A percentile compares a stretch with the other conserved stretches of the same genome.
These are phyloP conservation scores for Yamadazyma taylorii DNA, from an alignment of 1,139 yeast species.

Conservation along the genomic window DNA sequence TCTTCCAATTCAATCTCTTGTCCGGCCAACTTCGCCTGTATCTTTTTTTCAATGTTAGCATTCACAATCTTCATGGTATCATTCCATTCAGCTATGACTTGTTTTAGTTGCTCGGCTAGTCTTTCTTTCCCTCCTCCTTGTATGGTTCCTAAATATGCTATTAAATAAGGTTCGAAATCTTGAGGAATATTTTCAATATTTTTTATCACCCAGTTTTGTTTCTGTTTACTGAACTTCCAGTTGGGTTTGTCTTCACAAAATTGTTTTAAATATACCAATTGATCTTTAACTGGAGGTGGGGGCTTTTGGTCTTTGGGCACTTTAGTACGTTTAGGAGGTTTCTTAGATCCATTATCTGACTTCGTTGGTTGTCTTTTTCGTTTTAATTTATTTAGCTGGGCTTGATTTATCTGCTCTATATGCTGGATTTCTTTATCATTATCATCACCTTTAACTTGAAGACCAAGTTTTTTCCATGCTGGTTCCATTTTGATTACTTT, in stretches of 20 bases:
- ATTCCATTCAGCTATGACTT: slow-evolving; percentile 59
- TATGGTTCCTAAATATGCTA: slow-evolving; percentile 61
- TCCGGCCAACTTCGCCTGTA: slow-evolving; percentile 34
- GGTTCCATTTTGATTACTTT: slow-evolving; percentile 43
- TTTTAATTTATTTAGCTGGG: slow-evolving; percentile 47
- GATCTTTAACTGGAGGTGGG: slow-evolving; percentile 82
- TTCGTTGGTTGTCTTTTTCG: slow-evolving; percentile 28
- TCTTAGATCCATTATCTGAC: slow-evolving; percentile 33
- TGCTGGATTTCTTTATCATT: slow-evolving; percentile 36
- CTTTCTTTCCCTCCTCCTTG: slow-evolving; percentile 74
- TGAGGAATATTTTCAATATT: slow-evolving; percentile 59
- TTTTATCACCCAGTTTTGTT: slow-evolving; percentile 88
- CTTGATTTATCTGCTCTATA: slow-evolving; percentile 43
- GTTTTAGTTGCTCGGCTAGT: slow-evolving; percentile 51
- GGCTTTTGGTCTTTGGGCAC: slow-evolving; percentile 72
- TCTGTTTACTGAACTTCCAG: slow-evolving; percentile 94
- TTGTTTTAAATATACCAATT: slow-evolving; percentile 69
- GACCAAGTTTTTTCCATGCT: slow-evolving; percentile 89
- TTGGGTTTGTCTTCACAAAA: slow-evolving; percentile 57
- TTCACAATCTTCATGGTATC: slow-evolving; percentile 43
- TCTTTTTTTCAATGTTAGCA: slow-evolving; percentile 34
- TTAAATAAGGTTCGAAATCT: slow-evolving; percentile 55
- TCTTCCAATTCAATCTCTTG: slow-evolving; percentile 19
- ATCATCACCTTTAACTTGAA: slow-evolving; percentile 50
- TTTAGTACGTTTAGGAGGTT: slow-evolving; percentile 74